Evolutionary conservation across 306 rosid species (phyloP).

Genomic region (Carpinus viminea): DNA sequence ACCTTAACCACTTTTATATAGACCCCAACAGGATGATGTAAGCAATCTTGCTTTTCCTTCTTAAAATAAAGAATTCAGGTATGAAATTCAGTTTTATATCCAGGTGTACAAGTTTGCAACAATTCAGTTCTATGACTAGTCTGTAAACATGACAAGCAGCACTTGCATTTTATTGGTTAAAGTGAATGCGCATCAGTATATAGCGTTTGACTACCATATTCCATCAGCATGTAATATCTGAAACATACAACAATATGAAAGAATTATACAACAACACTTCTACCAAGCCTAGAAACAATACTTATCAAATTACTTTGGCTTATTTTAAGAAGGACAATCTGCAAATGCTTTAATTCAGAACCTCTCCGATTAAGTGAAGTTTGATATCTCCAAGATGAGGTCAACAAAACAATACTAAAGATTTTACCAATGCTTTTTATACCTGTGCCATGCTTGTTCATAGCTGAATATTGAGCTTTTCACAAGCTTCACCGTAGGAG

Average conservation of each 20-base stretch:
- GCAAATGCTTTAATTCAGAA: neutral
- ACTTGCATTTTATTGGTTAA: neutral
- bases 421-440: slow-evolving; percentile 30
- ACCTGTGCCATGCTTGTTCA: slow-evolving; percentile 99
- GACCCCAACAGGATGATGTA: neutral
- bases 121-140: neutral
- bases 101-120: neutral
- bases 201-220: neutral
- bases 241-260: neutral
- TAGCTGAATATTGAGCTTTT: slow-evolving; percentile 92
- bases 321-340: neutral
- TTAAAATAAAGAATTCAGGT: neutral
- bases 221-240: neutral
- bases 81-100: neutral
- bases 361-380: slow-evolving; percentile 9
- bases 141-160: neutral
- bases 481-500: slow-evolving; percentile 75
- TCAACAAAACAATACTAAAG: slow-evolving; percentile 11
- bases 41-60: neutral
- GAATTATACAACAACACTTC: neutral
- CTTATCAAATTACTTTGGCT: neutral
- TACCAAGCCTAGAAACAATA: neutral
- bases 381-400: slow-evolving; percentile 4
- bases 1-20: neutral
- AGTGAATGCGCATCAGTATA: neutral